These are phyloP conservation scores for Hymenoscyphus fraxineus DNA, from an alignment of 2,329 filamentous ascomycete species.

Conservation along the genomic window DNA sequence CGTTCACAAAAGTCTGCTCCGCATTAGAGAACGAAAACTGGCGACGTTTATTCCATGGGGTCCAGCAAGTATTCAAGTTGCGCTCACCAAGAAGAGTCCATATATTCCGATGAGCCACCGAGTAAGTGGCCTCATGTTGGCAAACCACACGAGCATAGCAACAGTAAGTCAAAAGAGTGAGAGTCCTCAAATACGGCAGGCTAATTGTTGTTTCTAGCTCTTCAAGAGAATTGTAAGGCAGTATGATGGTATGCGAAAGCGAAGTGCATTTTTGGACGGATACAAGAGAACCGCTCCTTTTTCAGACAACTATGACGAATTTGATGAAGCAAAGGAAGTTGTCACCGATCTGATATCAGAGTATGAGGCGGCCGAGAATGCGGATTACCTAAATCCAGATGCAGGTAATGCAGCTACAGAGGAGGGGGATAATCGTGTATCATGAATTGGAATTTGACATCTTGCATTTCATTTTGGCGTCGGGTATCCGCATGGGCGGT, in stretches of 20 bases:
- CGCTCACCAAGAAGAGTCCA: constrained; percentile 91
- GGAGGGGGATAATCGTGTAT: constrained; percentile 29
- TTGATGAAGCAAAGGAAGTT: constrained; percentile 90
- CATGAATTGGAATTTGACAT: constrained; percentile 17
- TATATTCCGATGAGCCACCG: constrained; percentile 93
- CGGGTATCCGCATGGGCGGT: not conserved
- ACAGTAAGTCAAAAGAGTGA: constrained; percentile 53
- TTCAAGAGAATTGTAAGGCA: constrained; percentile 92
- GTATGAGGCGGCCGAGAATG: constrained; percentile 91
- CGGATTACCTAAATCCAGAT: constrained; percentile 77
- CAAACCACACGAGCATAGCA: constrained; percentile 95
- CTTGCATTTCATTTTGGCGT: constrained; percentile 1
- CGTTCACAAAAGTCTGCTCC: constrained; percentile 94
- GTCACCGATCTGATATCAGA: constrained; percentile 88
- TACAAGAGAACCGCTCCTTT: constrained; percentile 97
- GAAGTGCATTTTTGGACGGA: constrained; percentile 91
- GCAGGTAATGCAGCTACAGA: constrained; percentile 29
- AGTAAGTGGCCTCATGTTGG: constrained; percentile 94
- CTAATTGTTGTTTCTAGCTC: constrained; percentile 45
- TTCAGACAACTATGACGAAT: constrained; percentile 85
- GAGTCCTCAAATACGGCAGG: constrained; percentile 5
- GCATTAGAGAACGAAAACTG: constrained; percentile 88
- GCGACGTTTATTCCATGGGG: constrained; percentile 99
- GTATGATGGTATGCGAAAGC: constrained; percentile 91
- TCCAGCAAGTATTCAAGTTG: constrained; percentile 94